Evolutionary conservation across 2,329 filamentous ascomycete species (phyloP), one percentile per base, ranked within the genome.

Genomic region (Colletotrichum filicis): DNA sequence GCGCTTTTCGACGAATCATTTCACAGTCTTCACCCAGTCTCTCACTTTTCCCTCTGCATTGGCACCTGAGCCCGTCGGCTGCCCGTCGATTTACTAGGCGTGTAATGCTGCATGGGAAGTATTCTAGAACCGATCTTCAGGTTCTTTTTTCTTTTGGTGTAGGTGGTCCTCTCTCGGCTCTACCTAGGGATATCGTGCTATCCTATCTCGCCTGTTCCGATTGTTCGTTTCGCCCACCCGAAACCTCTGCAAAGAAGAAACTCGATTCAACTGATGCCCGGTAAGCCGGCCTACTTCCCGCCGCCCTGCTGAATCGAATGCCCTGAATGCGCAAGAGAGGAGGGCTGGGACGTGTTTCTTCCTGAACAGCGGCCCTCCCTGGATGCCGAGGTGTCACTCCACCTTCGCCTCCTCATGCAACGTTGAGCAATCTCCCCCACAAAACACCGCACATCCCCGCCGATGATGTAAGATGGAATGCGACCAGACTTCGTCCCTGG

Each of bases 401-500:
- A 66, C 71, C 42, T 9, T 30, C 22, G 52, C 53, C 60, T 61
- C 56, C 70, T 73, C 61, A 73, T 71, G 71, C 71, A 71, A 61
- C 71, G 49, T 70, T 56, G 26, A 42, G 46, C 66, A 66, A 65
- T 56, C 42, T 52, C 26, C 66, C 66, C 70, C 66, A 65, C 55
- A 57, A 66, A 66, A 42, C 60, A 59, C 46, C 66, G 69, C 59
- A 59, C 42, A 49, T 70, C 66, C 70, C 70, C 66, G 46, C 70
- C 56, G 62, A 73, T 73, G 71, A 73, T 73, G 71, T 71, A 65
- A 73, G 66, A 67, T 37, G 52, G 60, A 73, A 52, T 70, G 60
- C 60, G 35, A 42, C 53, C 57, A 37, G 57, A 68, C 30, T 49
- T 49, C 66, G 24, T 62, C 24, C 37, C 58, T 16, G 19, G 30